Percentiles rank a stretch among this genome's conserved stretches.
These are phyloP conservation scores for Talaromyces thailandensis DNA, from an alignment of 495 filamentous ascomycete genomes.

Conservation along the genomic window DNA sequence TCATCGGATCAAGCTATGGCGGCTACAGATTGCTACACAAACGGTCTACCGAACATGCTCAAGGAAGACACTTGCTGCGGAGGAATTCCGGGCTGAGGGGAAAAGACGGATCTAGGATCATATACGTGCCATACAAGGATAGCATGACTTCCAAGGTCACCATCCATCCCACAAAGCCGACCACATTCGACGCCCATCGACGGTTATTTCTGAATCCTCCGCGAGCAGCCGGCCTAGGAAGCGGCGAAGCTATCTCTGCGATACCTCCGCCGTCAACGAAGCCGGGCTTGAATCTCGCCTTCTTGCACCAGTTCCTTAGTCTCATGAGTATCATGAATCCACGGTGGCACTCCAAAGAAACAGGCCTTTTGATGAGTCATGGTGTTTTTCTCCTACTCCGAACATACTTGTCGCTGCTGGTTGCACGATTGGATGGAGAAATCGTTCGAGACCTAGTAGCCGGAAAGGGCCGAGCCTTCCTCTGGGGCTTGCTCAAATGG, in stretches of 20 bases:
- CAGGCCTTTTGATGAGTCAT: constrained; percentile 78
- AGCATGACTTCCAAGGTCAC: constrained; percentile 77
- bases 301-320: constrained; percentile 93
- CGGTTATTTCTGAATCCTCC: constrained; percentile 89
- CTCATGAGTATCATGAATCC: constrained; percentile 97
- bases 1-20: constrained; percentile 68
- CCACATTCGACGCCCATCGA: constrained; percentile 93
- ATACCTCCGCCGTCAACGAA: constrained; percentile 85
- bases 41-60: constrained; percentile 65
- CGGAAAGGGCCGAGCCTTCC: constrained; percentile 80
- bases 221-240: constrained; percentile 61
- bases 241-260: constrained; percentile 49
- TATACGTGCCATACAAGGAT: constrained; percentile 87
- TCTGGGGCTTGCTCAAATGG: constrained; percentile 86
- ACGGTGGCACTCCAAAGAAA: constrained; percentile 89
- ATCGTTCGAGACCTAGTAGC: constrained; percentile 94
- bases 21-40: constrained; percentile 63
- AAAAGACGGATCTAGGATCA: constrained; percentile 87
- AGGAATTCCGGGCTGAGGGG: constrained; percentile 87
- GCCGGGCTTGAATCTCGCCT: constrained; percentile 91
- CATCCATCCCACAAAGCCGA: constrained; percentile 84
- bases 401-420: constrained; percentile 89
- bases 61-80: constrained; percentile 68
- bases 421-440: constrained; percentile 89
- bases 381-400: constrained; percentile 59